Base-by-base conservation (phyloP, 2,329 filamentous ascomycete genomes). In the Fusarium veterinarium region DNA sequence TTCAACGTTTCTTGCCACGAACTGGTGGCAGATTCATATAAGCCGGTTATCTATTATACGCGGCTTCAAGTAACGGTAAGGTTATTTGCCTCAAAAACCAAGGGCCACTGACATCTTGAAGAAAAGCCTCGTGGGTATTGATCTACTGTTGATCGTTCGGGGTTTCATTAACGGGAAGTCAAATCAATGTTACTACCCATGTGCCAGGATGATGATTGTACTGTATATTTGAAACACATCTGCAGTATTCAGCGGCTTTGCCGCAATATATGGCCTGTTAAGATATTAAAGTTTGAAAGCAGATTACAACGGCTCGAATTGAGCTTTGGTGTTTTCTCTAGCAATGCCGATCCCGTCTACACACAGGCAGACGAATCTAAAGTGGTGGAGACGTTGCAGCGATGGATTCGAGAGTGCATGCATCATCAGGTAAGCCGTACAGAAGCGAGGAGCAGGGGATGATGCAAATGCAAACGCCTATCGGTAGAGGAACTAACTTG, bases 201-300 rank as follows among this genome's bases (percentile, higher is more conserved):
- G 33, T 28, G n/a, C 46, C 53, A 38, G 25, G 41, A 31, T 9
- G 41, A 59, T 35, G 30, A 33, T 19, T 25, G 31, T 49, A 9
- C 13, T 37, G 42, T 68, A 31, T 70, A 73, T 67, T 58, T 71
- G 66, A 67, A 72, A 63, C 70, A 67, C 51, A 61, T 65, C 38
- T 53, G 35, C 37, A 69, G 64, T 35, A 28, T 58, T 17, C 28
- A 19, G 37, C 41, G 55, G 30, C 28, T 35, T 42, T n/a, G 46
- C 30, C 16, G 30, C 11, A 33, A 23, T 23, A 23, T 23, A 37
- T 31, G 33, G 10, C 14, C 17, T 30, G 46, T 28, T 40, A 20
- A 40, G 64, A 25, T 25, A 37, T 31, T 48, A 44, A 8, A 49
- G 30, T 38, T 67, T 35, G n/a, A 49, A 53, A 55, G 56, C 37